These are phyloP conservation scores for Calycina herbarum DNA, from an alignment of 2,329 filamentous ascomycete genomes.

Conservation along the genomic window DNA sequence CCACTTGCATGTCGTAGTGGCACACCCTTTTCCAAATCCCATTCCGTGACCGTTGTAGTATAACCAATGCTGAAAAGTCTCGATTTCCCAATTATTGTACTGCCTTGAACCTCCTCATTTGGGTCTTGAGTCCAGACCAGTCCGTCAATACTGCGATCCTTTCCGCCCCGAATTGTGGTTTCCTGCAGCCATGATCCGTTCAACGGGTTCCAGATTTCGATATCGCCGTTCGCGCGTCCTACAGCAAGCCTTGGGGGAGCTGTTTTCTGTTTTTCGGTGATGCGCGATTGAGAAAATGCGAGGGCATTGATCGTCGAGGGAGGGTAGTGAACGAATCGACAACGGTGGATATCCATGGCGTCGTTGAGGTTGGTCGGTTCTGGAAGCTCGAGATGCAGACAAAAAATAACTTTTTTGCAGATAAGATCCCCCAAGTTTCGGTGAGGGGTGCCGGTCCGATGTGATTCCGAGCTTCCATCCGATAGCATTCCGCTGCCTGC, in stretches of 20 bases:
- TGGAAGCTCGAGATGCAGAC: constrained; percentile 8
- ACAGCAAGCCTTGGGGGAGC: constrained; percentile 77
- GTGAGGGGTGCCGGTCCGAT: constrained; percentile 3
- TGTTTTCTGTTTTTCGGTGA: constrained; percentile 50
- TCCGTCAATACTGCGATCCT: constrained; percentile 84
- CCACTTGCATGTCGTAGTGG: constrained; percentile 83
- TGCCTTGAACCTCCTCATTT: constrained; percentile 65
- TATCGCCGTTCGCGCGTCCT: constrained; percentile 90
- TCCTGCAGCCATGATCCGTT: constrained; percentile 82
- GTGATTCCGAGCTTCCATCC: not conserved
- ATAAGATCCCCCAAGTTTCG: constrained; percentile 5
- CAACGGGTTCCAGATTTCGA: constrained; percentile 95
- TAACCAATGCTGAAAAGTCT: constrained; percentile 96
- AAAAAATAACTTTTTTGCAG: constrained; percentile 9
- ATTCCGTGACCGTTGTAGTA: constrained; percentile 89
- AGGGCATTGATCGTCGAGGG: constrained; percentile 91
- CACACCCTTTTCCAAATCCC: constrained; percentile 80
- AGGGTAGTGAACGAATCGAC: constrained; percentile 91
- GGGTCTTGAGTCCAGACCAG: constrained; percentile 89
- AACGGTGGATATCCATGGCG: constrained; percentile 92
- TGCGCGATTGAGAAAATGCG: constrained; percentile 80
- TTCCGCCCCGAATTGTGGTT: constrained; percentile 77
- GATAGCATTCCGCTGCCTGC: not conserved
- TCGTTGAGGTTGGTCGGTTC: constrained; percentile 15
- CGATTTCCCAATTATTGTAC: constrained; percentile 66